Evolutionary conservation across 176 grass and related monocot species (phyloP).

Genomic region (Secale cereale): DNA sequence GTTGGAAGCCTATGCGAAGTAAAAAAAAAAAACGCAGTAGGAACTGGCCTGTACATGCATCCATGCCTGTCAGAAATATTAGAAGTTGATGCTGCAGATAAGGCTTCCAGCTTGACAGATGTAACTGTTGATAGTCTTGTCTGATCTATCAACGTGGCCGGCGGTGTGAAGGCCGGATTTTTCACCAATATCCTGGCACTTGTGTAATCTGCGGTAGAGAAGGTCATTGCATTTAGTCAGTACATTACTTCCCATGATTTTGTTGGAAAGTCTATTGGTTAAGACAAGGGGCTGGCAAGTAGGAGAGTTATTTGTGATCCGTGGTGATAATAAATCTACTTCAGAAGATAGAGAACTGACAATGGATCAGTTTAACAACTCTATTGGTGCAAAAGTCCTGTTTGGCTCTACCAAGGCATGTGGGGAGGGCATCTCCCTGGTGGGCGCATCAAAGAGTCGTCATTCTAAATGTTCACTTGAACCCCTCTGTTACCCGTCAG

Average conservation of each 20-base stretch:
- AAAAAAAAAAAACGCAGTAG: conserved; percentile 50
- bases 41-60: conserved; percentile 60
- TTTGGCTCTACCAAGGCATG: conserved; percentile 97
- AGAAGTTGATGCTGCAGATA: conserved; percentile 59
- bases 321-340: conserved; percentile 48
- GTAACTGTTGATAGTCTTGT: conserved; percentile 48
- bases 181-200: conserved; percentile 72
- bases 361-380: conserved; percentile 81
- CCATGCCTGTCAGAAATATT: conserved; percentile 62
- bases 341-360: conserved; percentile 64
- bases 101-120: conserved; percentile 31
- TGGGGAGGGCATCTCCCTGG: conserved; percentile 84
- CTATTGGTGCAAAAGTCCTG: conserved; percentile 72
- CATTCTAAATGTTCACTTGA: conserved; percentile 78
- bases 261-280: conserved; percentile 75
- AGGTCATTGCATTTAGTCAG: conserved; percentile 74
- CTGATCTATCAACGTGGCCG: conserved; percentile 33
- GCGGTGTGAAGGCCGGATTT: conserved; percentile 76
- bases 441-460: conserved; percentile 79
- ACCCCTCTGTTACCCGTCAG: too few relatives aligned
- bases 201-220: conserved; percentile 60
- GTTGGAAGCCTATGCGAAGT: conserved; percentile 53
- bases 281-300: conserved; percentile 73
- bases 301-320: conserved; percentile 81
- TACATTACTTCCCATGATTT: conserved; percentile 71